Percentiles rank a stretch among this genome's conserved stretches.
Evolutionary conservation across 2,329 filamentous ascomycete species (phyloP).

Genomic region (Myriosclerotinia curreyana): DNA sequence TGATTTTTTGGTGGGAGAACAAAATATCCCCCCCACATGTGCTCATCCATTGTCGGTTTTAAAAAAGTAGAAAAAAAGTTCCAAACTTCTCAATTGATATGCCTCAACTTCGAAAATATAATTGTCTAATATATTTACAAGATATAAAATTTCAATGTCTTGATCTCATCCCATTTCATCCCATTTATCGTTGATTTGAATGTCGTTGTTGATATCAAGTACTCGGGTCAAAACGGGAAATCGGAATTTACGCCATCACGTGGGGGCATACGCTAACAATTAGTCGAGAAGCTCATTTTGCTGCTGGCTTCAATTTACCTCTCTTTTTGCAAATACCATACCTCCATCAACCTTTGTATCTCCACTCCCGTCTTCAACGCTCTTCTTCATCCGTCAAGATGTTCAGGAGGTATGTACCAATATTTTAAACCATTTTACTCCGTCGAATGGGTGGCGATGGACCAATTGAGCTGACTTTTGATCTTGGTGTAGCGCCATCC

Average conservation of each 20-base stretch:
- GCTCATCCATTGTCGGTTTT: background rate
- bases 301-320: slow-evolving; percentile 24
- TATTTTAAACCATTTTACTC: slow-evolving; percentile 33
- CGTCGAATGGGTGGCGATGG: slow-evolving; percentile 27
- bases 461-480: slow-evolving; percentile 50
- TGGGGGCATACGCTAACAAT: slow-evolving; percentile 22
- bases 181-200: background rate
- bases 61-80: background rate
- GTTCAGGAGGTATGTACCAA: slow-evolving; percentile 71
- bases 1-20: background rate
- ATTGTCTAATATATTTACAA: background rate
- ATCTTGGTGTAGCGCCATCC: slow-evolving; percentile 57
- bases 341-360: slow-evolving; percentile 49
- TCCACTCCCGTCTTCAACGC: slow-evolving; percentile 59
- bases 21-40: background rate
- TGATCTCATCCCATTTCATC: background rate
- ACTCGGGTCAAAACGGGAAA: slow-evolving; percentile 22
- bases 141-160: background rate
- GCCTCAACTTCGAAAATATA: background rate
- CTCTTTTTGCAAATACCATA: slow-evolving; percentile 24
- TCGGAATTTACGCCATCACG: slow-evolving; percentile 19
- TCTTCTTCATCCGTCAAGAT: slow-evolving; percentile 71
- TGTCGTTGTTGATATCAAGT: background rate
- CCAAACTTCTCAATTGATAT: background rate
- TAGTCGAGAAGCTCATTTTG: slow-evolving; percentile 41